These are phyloP conservation scores for Euphorbia peplus DNA, from an alignment of 345 rosid genomes.

Conservation along the genomic window DNA sequence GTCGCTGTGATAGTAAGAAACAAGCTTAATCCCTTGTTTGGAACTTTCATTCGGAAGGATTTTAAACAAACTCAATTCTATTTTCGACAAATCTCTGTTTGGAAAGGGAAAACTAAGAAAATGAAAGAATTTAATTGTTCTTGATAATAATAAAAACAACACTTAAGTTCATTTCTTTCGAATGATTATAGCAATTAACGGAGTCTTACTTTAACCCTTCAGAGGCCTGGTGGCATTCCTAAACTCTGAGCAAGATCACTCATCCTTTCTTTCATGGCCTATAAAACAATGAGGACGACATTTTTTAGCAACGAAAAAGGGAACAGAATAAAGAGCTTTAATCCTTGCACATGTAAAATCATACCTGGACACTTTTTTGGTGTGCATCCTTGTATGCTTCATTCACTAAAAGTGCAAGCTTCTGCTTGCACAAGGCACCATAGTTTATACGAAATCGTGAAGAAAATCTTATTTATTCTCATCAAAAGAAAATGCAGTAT, in stretches of 20 bases:
- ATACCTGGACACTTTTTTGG: constrained; percentile 80
- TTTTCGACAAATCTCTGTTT: too few species aligned
- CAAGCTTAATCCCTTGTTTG: neutral
- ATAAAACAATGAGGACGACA: constrained; percentile 12
- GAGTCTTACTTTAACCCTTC: constrained; percentile 57
- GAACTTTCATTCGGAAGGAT: neutral
- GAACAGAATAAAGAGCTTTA: neutral
- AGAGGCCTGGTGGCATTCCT: constrained; percentile 86
- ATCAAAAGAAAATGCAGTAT: neutral
- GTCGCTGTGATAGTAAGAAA: neutral
- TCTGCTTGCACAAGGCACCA: constrained; percentile 37
- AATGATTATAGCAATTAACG: neutral
- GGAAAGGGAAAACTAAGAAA: too few species aligned
- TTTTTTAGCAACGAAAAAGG: constrained; percentile 10
- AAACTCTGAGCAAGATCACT: constrained; percentile 85
- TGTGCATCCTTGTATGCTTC: constrained; percentile 96
- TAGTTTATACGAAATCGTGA: neutral
- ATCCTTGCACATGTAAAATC: neutral
- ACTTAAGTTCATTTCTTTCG: too few species aligned
- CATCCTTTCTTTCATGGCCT: constrained; percentile 96
- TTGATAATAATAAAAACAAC: too few species aligned
- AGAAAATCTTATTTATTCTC: neutral
- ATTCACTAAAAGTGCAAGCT: constrained; percentile 66
- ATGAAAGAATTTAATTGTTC: too few species aligned
- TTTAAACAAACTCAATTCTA: constrained; percentile 24